Base-by-base conservation (phyloP, 2,329 filamentous ascomycete genomes). In the Ceratocystis colombiana region DNA sequence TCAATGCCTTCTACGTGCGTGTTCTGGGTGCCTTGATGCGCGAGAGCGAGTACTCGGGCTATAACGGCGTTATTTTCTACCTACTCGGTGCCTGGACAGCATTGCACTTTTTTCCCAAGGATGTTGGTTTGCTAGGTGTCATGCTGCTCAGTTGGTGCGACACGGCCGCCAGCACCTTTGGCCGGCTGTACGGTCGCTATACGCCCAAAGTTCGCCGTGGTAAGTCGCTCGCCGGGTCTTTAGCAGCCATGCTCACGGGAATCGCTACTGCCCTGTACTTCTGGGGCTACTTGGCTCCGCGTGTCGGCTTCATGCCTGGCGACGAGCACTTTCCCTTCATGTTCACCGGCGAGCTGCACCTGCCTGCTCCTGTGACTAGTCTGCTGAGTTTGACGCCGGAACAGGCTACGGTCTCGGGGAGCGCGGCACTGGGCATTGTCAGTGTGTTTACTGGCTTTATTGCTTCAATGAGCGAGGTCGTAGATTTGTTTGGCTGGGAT, bases 11-110 rank as follows among this genome's bases (percentile, higher is more conserved):
- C 66, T 99, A 97, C 76, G 93, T 97, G 71, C 85, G 83, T 66
- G 82, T 84, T 46, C 78, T 97, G 15, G 94, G 94, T 61, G 90
- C 92, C 0, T 80, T 99, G 71, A 99, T 99, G 94, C 89, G 94
- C 65, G 94, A 99, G 78, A 94, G 88, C 70, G 94, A 99, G 77
- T 96, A 93, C 71, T 82, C 87, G 61, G 90, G 91, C 64, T 99
- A 90, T 81, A 99, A 99, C 74, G 94, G 94, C 64, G 93, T 97
- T 71, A 95, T 99, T 70, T 96, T 89, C 80, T 99, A 97, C 76
- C 84, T 99, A 8, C 83, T 96, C 6, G 94, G 94, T 66, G 87
- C 91, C 33, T 96, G 91, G 85, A 81, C 86, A 41, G 90, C 93
- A 17, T 83, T 97, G 70, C 84, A 84, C 70, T 90, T 90, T 74